Base-by-base conservation (phyloP, 2,329 filamentous ascomycete species). In the Calonectria ilicicola region DNA sequence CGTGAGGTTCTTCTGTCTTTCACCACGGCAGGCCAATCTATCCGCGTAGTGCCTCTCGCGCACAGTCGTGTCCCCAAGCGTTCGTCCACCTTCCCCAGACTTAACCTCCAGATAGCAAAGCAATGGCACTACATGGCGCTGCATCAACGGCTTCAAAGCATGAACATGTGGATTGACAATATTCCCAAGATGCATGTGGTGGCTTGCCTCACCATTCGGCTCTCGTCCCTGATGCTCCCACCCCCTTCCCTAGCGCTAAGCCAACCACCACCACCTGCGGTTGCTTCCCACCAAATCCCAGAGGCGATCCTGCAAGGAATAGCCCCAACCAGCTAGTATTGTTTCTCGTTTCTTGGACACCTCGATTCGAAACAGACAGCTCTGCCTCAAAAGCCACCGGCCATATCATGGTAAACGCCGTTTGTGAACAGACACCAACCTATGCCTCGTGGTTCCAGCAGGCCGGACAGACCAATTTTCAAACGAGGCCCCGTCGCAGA, bases 381-480 rank as follows among this genome's bases (percentile, higher is more conserved):
- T 46, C 49, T n/a, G 49, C 53, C 21, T 38, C 42, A 66, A 62
- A 23, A 70, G 63, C 68, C 63, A 71, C 69, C 51, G 66, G 68
- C 38, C 15, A 23, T 27, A 32, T 32, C 40, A 60, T 47, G 32
- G 21, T 23, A 15, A 56, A 53, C 64, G 49, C 65, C 65, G 53
- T 40, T 19, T 29, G 26, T 8, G 8, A 58, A 35, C 38, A n/a
- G 10, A 49, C 49, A 26, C 38, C 63, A 64, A 67, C 21, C 10
- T 44, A 47, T 12, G 19, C 44, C 26, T 38, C 27, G 27, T 56
- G 23, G 46, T 65, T 58, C 42, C 53, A 64, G 35, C 64, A 44
- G 19, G 23, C 53, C 17, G 53, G 53, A 14, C 53, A 60, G 32
- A 23, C 53, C 53, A 60, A 60, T 60, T 60, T 60, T 60, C 53